phyloP scores from a whole-genome alignment of 75 land plant species.

The Selaginella tamariscina region DNA sequence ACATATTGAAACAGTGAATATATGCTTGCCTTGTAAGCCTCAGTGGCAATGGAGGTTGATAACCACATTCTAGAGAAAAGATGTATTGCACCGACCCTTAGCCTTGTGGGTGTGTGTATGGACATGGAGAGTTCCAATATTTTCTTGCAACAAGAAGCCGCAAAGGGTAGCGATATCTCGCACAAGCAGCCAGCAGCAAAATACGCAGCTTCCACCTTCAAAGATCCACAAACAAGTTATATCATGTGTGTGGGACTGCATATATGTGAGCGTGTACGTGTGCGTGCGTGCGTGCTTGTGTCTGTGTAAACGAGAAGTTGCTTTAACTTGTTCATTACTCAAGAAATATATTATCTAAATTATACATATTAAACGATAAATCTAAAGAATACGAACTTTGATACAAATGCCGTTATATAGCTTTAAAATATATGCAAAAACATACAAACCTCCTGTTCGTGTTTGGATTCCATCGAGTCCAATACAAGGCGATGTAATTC shows the following conservation, averaged over 20 bases:
- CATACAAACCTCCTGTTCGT: slow-evolving; percentile 46
- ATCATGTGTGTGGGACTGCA: slow-evolving; percentile 6
- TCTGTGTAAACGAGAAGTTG: no score
- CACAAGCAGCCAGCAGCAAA: slow-evolving; percentile 68
- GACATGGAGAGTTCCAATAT: slow-evolving; percentile 32
- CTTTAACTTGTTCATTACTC: no score
- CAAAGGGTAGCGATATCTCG: slow-evolving; percentile 43
- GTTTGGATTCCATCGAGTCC: slow-evolving; percentile 38
- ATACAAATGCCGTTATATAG: not conserved
- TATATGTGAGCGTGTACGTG: no score
- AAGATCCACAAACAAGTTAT: not conserved
- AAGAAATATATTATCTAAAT: no score
- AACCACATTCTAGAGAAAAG: slow-evolving; percentile 40
- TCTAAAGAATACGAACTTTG: not conserved
- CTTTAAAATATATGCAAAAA: not conserved
- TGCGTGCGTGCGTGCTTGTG: no score
- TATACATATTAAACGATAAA: no score
- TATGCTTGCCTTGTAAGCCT: slow-evolving; percentile 55
- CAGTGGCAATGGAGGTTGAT: slow-evolving; percentile 28
- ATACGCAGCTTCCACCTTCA: slow-evolving; percentile 66
- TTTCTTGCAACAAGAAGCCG: slow-evolving; percentile 25
- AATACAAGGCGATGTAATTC: slow-evolving; percentile 50
- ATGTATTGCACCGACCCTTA: slow-evolving; percentile 38
- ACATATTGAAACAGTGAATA: not conserved
- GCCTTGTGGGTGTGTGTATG: slow-evolving; percentile 16